These are phyloP conservation scores for Leccinum pellstonianum DNA, from an alignment of 768 basidiomycete species.

Conservation along the genomic window DNA sequence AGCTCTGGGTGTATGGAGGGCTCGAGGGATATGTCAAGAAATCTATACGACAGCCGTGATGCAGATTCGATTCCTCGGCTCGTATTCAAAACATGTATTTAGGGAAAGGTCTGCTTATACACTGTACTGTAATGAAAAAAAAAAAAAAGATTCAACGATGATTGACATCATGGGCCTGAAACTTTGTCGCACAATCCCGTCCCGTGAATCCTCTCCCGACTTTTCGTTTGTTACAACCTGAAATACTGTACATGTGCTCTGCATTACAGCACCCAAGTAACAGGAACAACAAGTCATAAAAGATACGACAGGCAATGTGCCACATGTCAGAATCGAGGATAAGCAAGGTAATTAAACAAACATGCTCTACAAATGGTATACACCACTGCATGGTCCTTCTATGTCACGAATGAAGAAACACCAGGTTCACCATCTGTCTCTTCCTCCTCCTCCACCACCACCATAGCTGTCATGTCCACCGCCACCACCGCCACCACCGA, in stretches of 20 bases:
- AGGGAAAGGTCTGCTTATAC: background rate
- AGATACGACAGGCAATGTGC: background rate
- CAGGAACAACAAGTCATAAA: background rate
- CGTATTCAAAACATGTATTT: background rate
- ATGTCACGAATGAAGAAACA: conserved; percentile 11
- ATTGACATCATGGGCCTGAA: no score
- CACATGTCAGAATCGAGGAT: background rate
- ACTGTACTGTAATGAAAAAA: no score
- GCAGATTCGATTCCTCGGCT: background rate
- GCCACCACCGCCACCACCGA: conserved; percentile 26
- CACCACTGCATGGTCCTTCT: conserved; percentile 22
- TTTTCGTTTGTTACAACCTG: no score
- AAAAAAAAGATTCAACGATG: no score
- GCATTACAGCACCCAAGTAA: background rate
- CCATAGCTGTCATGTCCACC: conserved; percentile 25
- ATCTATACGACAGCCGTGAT: conserved; percentile 42
- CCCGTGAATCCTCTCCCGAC: no score
- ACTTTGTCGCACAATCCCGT: no score
- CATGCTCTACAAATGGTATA: conserved; percentile 27
- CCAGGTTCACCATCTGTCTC: conserved; percentile 25
- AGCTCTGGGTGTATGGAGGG: conserved; percentile 94
- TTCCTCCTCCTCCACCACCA: conserved; percentile 16
- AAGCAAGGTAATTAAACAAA: background rate
- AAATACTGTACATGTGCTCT: no score
- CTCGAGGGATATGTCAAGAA: conserved; percentile 90